Evolutionary conservation across 208 protist genomes (phyloP), one percentile per base, ranked within the genome.

Genomic region (Crithidia mellificae): DNA sequence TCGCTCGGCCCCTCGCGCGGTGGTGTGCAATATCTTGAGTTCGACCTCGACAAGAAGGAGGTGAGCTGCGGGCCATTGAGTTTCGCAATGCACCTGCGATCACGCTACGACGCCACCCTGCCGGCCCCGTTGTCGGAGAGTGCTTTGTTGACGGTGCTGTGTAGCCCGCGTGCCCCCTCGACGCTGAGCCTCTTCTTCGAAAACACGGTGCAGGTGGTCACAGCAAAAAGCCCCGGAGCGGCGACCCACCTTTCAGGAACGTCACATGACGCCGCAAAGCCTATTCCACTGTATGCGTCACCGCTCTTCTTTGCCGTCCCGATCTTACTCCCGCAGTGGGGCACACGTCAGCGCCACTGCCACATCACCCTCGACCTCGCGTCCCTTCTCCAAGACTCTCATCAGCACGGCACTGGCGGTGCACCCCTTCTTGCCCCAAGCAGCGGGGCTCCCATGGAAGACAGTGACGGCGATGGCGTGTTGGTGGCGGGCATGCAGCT

Each of bases 1-100:
- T 70, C 56, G 32, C 7, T 61, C n/a, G n/a, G n/a, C n/a, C n/a
- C n/a, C n/a, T n/a, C n/a, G n/a, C n/a, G n/a, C n/a, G n/a, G n/a
- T n/a, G n/a, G n/a, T n/a, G 19, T 76, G 49, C 39, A 47, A 38
- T 76, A 76, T 47, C 24, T 76, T 0, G 70, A 76, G 50, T 70
- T 55, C 20, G 63, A 76, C 19, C 1, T 76, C 29, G 22, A 22
- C n/a, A 15, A 11, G 1, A 52, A 59, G 27, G 22, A 29, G 0
- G 55, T 76, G 4, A 25, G 64, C 6, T 20, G 39, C 34, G 56
- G 50, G 6, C 70, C 70, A 0, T 27, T 61, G 17, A 24, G 12
- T 0, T 22, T 76, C 6, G 49, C 46, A 2, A 15, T 55, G 2
- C 51, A 44, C 11, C 15, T 70, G 63, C 47, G 14, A 22, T 14